Evolutionary conservation across 129 eudicot genomes (phyloP).

Genomic region (Tagetes patula): DNA sequence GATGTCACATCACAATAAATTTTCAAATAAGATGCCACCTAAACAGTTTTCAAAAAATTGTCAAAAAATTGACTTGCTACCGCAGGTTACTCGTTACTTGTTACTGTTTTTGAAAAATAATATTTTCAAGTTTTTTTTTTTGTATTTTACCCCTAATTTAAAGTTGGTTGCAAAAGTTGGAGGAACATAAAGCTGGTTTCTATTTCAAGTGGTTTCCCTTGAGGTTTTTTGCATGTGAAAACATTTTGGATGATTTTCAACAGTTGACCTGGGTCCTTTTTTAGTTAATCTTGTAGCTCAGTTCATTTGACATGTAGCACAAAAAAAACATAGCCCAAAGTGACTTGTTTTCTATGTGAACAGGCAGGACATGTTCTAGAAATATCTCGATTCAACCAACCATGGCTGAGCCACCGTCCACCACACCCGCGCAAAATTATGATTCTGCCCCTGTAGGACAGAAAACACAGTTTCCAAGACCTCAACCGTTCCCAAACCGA

Average conservation of each 20-base stretch:
- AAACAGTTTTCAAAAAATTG: not conserved
- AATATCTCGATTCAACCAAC: slow-evolving; percentile 28
- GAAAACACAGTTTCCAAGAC: slow-evolving; percentile 38
- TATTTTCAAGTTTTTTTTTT: too few relatives aligned
- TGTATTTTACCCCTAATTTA: too few relatives aligned
- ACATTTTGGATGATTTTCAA: not conserved
- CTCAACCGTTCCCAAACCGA: slow-evolving; percentile 36
- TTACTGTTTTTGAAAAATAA: too few relatives aligned
- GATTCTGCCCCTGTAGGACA: slow-evolving; percentile 37
- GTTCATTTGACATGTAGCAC: not conserved
- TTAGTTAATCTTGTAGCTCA: not conserved
- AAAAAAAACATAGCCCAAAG: not conserved
- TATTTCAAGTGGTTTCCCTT: not conserved
- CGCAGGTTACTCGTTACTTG: too few relatives aligned
- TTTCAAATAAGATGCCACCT: not conserved
- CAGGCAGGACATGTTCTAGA: slow-evolving; percentile 24
- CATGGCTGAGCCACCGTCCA: slow-evolving; percentile 34
- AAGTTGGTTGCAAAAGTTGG: too few relatives aligned
- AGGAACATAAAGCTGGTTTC: too few relatives aligned
- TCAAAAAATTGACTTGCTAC: not conserved
- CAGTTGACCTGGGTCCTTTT: too few relatives aligned
- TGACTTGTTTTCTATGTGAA: not conserved
- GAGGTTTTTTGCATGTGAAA: not conserved
- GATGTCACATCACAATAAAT: not conserved
- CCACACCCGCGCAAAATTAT: slow-evolving; percentile 24